Evolutionary conservation across 2,329 filamentous ascomycete genomes (phyloP), one percentile per base, ranked within the genome.

Genomic region (Alternaria metachromatica): DNA sequence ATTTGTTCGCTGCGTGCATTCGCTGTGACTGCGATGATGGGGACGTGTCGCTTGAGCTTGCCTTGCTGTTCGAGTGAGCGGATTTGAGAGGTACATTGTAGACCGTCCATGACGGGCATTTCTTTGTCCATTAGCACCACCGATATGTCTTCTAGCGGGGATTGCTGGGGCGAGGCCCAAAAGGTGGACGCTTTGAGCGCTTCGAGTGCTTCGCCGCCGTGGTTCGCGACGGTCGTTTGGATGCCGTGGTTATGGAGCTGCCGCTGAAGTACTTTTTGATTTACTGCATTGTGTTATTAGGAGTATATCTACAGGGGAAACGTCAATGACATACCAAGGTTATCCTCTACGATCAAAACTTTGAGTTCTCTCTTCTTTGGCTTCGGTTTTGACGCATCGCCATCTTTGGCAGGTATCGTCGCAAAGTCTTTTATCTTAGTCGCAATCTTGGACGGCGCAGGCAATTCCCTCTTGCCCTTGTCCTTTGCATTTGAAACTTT

Each of bases 221-320:
- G 84, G 63, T 85, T 85, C 12, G 83, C 83, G 2, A 85, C 80
- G 53, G 80, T 76, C 13, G 83, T 83, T 43, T 79, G 75, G 53
- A 82, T 83, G 55, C 83, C 83, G 5, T 81, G 74, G 62, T 84
- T 85, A 58, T 80, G 78, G 25, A 86, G 82, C 63, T 86, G 84
- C 55, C 84, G 84, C 61, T 82, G 80, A 15, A 86, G 77, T 12
- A 86, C 84, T 37, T 78, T 81, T 68, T 85, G 83, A 61, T 84
- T 84, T 13, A 86, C 83, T 84, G 23, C 1, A 12, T 26, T 59
- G 48, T 63, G 60, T 63, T 33, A 55, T 23, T 26, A 33, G 8
- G 23, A n/a, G 11, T 28, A 33, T 5, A 12, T 12, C 11, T 21
- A 15, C 6, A 28, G 9, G 11, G 5, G 9, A 28, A 15, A 12